Percentiles rank a stretch among this genome's conserved stretches.
Conservation (phyloP, 192 early-diverging fungal species). For the Mortierella claussenii region DNA sequence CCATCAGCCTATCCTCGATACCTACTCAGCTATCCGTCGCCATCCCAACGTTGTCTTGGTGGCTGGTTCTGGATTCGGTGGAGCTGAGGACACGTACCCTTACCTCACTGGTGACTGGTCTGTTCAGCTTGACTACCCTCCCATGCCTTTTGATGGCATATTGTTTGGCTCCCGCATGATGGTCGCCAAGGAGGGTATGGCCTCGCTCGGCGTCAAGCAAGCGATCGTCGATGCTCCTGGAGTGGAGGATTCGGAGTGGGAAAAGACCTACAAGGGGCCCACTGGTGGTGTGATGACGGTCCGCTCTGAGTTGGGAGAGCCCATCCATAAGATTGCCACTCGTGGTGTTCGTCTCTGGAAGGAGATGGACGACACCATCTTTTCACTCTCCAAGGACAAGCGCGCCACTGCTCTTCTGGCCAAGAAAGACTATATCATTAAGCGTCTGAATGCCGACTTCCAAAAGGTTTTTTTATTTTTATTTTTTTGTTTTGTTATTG, state of each 20-base stretch:
- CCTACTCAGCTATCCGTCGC: constrained; percentile 86
- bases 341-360: constrained; percentile 82
- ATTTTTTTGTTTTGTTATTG: not conserved
- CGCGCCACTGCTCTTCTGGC: constrained; percentile 74
- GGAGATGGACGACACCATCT: constrained; percentile 83
- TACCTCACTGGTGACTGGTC: constrained; percentile 97
- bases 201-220: constrained; percentile 84
- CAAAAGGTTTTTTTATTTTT: constrained; percentile 67
- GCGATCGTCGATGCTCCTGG: constrained; percentile 88
- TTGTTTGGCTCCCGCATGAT: constrained; percentile 97
- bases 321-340: constrained; percentile 92
- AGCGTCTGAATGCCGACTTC: constrained; percentile 87
- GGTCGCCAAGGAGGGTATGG: constrained; percentile 89
- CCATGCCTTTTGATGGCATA: constrained; percentile 97
- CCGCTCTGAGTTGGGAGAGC: constrained; percentile 91
- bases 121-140: constrained; percentile 76
- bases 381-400: constrained; percentile 86
- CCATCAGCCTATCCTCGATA: constrained; percentile 89
- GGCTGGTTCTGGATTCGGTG: constrained; percentile 93
- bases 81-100: constrained; percentile 83
- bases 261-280: constrained; percentile 80
- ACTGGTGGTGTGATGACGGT: constrained; percentile 87
- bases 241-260: constrained; percentile 83
- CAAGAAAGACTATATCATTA: constrained; percentile 89
- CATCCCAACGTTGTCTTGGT: constrained; percentile 85